These are phyloP conservation scores for Candida multigemmis DNA, from an alignment of 805 yeast genomes.

Conservation along the genomic window DNA sequence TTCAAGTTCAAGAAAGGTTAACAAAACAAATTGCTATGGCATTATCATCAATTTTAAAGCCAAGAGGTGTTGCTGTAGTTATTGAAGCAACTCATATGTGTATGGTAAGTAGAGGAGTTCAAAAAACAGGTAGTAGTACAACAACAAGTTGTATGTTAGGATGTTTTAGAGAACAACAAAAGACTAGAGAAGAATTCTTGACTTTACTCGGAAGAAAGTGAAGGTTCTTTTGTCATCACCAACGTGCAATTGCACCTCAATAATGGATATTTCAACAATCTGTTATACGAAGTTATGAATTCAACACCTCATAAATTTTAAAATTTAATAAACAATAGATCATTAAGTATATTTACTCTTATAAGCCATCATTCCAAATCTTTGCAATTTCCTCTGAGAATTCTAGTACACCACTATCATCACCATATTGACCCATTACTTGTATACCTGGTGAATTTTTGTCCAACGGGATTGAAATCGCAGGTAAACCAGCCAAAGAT, in stretches of 20 bases:
- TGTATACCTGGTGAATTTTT: slow-evolving; percentile 60
- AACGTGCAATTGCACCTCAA: slow-evolving; percentile 25
- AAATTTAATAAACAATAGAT: slow-evolving; percentile 1
- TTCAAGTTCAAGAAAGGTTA: slow-evolving; percentile 96
- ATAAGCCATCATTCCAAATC: not conserved
- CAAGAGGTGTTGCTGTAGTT: slow-evolving; percentile 96
- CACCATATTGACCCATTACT: slow-evolving; percentile 78
- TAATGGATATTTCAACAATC: slow-evolving; percentile 10
- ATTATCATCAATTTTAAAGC: slow-evolving; percentile 78
- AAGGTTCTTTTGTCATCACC: not conserved
- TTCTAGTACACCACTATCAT: slow-evolving; percentile 56
- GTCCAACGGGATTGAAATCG: slow-evolving; percentile 63
- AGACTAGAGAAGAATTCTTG: slow-evolving; percentile 93
- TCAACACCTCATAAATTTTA: slow-evolving; percentile 2
- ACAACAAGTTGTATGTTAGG: slow-evolving; percentile 97
- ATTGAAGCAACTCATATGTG: slow-evolving; percentile 99
- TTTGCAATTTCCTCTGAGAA: slow-evolving; percentile 8
- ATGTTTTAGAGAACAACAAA: slow-evolving; percentile 85
- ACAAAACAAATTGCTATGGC: slow-evolving; percentile 98
- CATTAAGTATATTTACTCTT: slow-evolving; percentile 2
- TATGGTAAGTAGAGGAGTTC: slow-evolving; percentile 97
- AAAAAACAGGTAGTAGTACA: slow-evolving; percentile 89
- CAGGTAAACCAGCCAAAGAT: slow-evolving; percentile 86
- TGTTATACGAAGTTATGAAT: slow-evolving; percentile 2
- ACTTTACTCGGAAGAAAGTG: slow-evolving; percentile 62